Base-by-base conservation (phyloP, 1,139 yeast genomes). In the Saccharomyces hybrid region DNA sequence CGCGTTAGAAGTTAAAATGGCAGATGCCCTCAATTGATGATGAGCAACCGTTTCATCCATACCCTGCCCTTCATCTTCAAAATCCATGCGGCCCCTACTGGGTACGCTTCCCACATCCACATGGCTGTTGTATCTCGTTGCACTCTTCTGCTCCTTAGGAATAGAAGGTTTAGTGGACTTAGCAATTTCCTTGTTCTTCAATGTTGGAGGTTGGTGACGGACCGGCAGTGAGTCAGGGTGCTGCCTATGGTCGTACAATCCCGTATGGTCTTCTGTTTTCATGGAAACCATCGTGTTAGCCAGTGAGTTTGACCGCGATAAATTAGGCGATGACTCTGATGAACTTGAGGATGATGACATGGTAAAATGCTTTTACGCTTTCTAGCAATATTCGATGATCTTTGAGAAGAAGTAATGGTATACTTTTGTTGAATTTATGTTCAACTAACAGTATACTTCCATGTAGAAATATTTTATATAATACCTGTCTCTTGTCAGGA, bases 191-290 rank as follows among this genome's bases (percentile, higher is more conserved):
- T 32, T 38, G 47, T 8, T 7, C 28, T 47, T 49, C 16, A 47
- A 32, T 31, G 48, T 16, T 8, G 46, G 23, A n/a, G 47, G 31
- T 26, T 50, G 19, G 27, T 34, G 25, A 38, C 52, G 52, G 5
- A 48, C 25, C 8, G 53, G 77, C 16, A 38, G 13, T 19, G 25
- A 70, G 51, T 73, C 75, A 19, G 77, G 73, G 62, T 81, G 84
- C 65, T 77, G 69, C 56, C 86, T 74, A 65, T 82, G 86, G 66
- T 82, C 86, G 59, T 80, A 77, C 54, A 82, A 70, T 46, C 74
- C 77, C 53, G 75, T 78, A 60, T 78, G 70, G 14, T 69, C 71
- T 47, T 71, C 74, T 2, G 75, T 72, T 50, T 67, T 69, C 67
- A 71, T 66, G 9, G 75, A 72, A 34, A 61, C 67, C 58, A 67